phyloP scores from a whole-genome alignment of 2,329 filamentous ascomycete genomes.

The Trichoderma aggressivum region DNA sequence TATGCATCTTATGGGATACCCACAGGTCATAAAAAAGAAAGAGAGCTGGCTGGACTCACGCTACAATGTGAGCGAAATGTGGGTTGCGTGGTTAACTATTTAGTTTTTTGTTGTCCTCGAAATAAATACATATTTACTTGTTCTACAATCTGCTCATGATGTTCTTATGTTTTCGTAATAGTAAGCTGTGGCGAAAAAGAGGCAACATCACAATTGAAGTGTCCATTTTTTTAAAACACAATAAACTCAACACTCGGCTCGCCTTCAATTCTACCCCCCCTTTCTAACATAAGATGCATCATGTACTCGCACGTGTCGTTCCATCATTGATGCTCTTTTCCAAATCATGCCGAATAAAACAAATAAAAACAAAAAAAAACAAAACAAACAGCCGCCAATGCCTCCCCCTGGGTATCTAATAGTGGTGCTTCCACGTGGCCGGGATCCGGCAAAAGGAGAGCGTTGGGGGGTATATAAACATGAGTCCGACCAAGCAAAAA shows the following conservation, averaged over 20 bases:
- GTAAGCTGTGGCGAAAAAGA: background rate
- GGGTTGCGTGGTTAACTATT: conserved; percentile 6
- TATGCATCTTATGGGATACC: conserved; percentile 16
- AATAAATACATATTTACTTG: background rate
- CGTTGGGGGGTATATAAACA: conserved; percentile 11
- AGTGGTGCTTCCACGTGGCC: conserved; percentile 5
- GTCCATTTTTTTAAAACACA: background rate
- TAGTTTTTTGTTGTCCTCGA: background rate
- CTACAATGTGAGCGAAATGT: background rate
- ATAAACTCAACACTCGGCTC: background rate
- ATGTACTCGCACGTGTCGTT: background rate
- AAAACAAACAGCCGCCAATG: background rate
- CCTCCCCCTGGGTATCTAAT: conserved; percentile 11
- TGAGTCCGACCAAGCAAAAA: background rate
- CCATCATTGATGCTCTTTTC: background rate
- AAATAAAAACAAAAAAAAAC: background rate
- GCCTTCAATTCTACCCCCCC: background rate
- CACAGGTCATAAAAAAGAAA: conserved; percentile 3
- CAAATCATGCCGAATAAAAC: background rate
- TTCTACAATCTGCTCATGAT: background rate
- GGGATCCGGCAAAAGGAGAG: background rate
- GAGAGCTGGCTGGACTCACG: background rate
- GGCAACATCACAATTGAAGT: background rate
- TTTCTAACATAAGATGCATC: background rate
- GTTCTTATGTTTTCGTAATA: background rate